phyloP scores from a whole-genome alignment of 1,284 basidiomycete genomes.

The Sporisorium exsertum region DNA sequence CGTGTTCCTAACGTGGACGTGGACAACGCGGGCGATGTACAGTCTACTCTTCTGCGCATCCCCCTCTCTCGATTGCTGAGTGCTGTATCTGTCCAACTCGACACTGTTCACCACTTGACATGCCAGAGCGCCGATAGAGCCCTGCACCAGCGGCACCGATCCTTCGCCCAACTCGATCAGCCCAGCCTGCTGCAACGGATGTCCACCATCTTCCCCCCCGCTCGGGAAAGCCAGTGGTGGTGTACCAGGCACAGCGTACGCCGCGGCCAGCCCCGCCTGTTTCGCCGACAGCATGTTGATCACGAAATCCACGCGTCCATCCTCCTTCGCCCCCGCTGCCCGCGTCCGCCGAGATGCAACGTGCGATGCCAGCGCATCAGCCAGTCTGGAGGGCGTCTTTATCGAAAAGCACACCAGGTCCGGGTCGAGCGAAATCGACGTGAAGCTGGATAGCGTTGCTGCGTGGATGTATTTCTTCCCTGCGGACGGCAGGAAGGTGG shows the following conservation, averaged over 20 bases:
- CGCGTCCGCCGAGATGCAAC: neutral
- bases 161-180: neutral
- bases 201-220: neutral
- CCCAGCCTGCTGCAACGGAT: conserved; percentile 25
- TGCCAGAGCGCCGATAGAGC: conserved; percentile 16
- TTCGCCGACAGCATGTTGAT: conserved; percentile 10
- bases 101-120: conserved; percentile 35
- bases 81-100: conserved; percentile 10
- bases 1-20: conserved; percentile 5
- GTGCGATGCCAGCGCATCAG: conserved; percentile 21
- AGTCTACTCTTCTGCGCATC: conserved; percentile 10
- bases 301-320: conserved; percentile 21
- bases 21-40: conserved; percentile 35
- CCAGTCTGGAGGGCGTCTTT: conserved; percentile 31
- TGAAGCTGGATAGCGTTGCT: conserved; percentile 45
- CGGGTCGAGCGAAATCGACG: conserved; percentile 34
- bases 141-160: conserved; percentile 9
- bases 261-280: conserved; percentile 20
- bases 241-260: conserved; percentile 33
- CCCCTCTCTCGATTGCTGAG: neutral
- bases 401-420: conserved; percentile 41
- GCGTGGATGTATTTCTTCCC: conserved; percentile 21
- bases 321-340: neutral
- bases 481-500: conserved; percentile 24
- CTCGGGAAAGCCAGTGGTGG: conserved; percentile 5